Evolutionary conservation across 352 stramenopile genomes (phyloP), one percentile per base, ranked within the genome.

Genomic region (Paralagenidium karlingii): DNA sequence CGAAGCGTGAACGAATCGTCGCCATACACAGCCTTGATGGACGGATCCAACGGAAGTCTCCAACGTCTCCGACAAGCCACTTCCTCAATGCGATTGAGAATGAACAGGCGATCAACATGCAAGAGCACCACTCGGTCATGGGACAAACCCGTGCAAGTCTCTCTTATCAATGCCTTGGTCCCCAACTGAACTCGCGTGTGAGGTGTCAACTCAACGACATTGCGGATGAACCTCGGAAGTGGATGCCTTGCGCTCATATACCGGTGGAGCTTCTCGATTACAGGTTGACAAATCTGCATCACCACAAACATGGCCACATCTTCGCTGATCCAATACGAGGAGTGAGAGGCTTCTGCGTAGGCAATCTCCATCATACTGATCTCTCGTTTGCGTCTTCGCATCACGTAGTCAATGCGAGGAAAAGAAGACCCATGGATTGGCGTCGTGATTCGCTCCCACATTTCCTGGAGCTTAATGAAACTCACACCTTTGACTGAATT

Each of bases 281-380:
- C 73, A 2, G 77, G 77, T n/a, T 84, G 65, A 43, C 77, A 88
- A 19, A 91, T 53, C 39, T 88, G 77, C 63, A 91, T 82, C 29
- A 91, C 57, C 12, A 68, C 81, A 37, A 91, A 87, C 11, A 94
- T 50, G n/a, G 89, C 70, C 6, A 91, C 70, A 29, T 90, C 77
- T 29, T 90, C 67, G 34, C 75, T 90, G 58, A 83, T 84, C 80
- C 80, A 94, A 54, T 94, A 94, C 0, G 77, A 89, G 3, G 77
- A 91, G 45, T 94, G 80, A 1, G 80, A 89, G 11, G 66, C 68
- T 16, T 70, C 68, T 12, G 80, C 80, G 38, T 80, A 89, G 3
- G 77, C 75, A 26, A 90, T 64, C 56, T 91, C 78, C 63, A 91
- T 89, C 63, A 90, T 82, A 12, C 76, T 70, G 49, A 88, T 68